Conservation (phyloP, 495 filamentous ascomycete genomes). For the Apodospora peruviana region DNA sequence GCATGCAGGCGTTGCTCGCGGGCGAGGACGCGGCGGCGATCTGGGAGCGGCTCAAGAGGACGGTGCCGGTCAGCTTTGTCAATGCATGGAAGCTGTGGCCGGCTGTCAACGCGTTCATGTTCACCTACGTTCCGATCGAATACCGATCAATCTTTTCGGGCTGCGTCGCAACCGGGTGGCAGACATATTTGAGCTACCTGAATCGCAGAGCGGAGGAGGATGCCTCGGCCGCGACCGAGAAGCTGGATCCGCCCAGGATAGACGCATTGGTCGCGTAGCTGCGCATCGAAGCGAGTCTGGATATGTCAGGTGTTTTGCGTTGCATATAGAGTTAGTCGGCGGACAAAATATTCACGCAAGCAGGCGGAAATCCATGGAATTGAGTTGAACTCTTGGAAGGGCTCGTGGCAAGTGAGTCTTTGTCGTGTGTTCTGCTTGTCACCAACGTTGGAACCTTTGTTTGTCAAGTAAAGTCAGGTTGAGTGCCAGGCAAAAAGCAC, state of each 20-base stretch:
- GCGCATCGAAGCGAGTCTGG: slow-evolving; percentile 1
- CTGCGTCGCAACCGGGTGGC: slow-evolving; percentile 79
- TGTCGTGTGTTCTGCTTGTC: neutral
- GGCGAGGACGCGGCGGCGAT: slow-evolving; percentile 55
- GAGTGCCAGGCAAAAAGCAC: no score
- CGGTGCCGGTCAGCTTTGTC: slow-evolving; percentile 67
- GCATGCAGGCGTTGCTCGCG: slow-evolving; percentile 63
- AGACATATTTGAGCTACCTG: slow-evolving; percentile 80
- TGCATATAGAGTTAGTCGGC: neutral
- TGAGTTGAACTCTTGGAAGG: no score
- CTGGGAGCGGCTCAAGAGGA: slow-evolving; percentile 63
- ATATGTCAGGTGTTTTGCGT: neutral
- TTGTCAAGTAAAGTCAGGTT: no score
- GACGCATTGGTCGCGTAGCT: slow-evolving; percentile 8
- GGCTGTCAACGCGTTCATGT: slow-evolving; percentile 78
- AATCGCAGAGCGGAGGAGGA: slow-evolving; percentile 57
- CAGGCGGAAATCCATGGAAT: neutral
- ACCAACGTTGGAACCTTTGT: no score
- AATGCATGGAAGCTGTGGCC: slow-evolving; percentile 91
- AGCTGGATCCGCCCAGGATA: neutral
- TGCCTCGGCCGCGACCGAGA: neutral
- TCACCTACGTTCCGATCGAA: slow-evolving; percentile 73
- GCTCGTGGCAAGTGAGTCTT: neutral
- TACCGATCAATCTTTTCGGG: slow-evolving; percentile 76
- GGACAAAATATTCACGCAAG: neutral